Evolutionary conservation across 768 basidiomycete species (phyloP), one percentile per base, ranked within the genome.

Genomic region (Auriscalpium orientale): DNA sequence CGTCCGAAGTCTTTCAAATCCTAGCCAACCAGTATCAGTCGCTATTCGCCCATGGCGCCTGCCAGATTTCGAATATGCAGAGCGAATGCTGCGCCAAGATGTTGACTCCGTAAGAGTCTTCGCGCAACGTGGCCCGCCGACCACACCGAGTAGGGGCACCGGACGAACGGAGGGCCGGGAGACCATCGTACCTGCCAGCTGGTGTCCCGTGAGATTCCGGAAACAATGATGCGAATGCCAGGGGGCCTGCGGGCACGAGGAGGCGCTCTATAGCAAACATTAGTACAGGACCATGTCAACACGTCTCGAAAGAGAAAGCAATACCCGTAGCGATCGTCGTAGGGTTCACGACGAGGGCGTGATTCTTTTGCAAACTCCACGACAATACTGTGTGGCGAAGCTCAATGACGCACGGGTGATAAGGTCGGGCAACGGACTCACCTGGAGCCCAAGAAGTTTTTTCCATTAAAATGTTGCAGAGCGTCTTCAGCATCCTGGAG

Each of bases 1-100:
- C 95, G 91, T 63, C 94, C 95, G 59, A 95, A 98, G 68, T 98
- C 95, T 73, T 98, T 98, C 69, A 98, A 76, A 69, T 98, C 95
- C 95, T 98, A 79, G 66, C 34, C 28, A 28, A 5, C 28, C 28
- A 28, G 28, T 28, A 28, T 28, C 28, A 28, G 28, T 28, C 4
- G 28, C 4, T 28, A 28, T 28, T 28, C 28, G 4, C 28, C 28
- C 28, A 28, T 28, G 28, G 28, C 28, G 28, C 28, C 28, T 28
- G 28, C 28, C 28, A 28, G 28, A 28, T 28, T 28, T 28, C 28
- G 2, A 2, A 28, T 28, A 7, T 5, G 4, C 28, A 28, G 28
- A 28, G 28, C 28, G 5, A 28, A 28, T 28, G 22, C 22, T 28
- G 28, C 28, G 28, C 28, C 28, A 7, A 7, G 28, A 28, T 28